Conservation (phyloP, 306 rosid species). For the Corylus americana region DNA sequence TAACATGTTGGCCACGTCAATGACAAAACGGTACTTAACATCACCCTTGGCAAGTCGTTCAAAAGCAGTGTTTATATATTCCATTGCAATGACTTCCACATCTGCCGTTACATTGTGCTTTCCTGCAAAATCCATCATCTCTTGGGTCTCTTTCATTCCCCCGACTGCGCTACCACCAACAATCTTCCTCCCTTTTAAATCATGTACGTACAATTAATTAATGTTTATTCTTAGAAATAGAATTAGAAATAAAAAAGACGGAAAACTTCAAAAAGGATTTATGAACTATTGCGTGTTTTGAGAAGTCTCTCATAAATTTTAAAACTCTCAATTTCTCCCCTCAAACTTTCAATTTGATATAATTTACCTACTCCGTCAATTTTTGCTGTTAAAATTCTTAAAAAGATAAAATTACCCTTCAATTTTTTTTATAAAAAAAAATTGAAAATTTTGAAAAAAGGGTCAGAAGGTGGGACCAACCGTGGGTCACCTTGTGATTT, state of each 20-base stretch:
- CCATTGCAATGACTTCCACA: constrained; percentile 36
- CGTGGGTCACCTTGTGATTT: too few species aligned
- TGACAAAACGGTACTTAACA: constrained; percentile 43
- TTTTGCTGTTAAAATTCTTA: too few species aligned
- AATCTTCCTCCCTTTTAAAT: constrained; percentile 29
- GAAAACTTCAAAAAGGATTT: too few species aligned
- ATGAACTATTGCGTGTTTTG: too few species aligned
- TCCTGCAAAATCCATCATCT: constrained; percentile 40
- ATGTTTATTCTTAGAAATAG: background rate
- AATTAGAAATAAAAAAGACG: background rate
- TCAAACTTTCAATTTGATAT: too few species aligned
- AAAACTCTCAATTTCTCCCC: too few species aligned
- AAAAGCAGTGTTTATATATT: constrained; percentile 33
- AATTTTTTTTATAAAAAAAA: too few species aligned
- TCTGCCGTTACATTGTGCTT: constrained; percentile 37
- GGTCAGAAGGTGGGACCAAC: too few species aligned
- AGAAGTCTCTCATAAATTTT: too few species aligned
- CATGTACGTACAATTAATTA: background rate
- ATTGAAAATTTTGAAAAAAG: too few species aligned
- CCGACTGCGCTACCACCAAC: constrained; percentile 36
- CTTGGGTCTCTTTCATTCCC: constrained; percentile 38
- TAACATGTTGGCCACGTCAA: constrained; percentile 27
- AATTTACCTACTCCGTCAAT: too few species aligned
- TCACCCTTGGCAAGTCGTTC: constrained; percentile 33
- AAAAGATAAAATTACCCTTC: too few species aligned